Evolutionary conservation across 176 grass and related monocot genomes (phyloP).

Genomic region (Oryza glaberrima): DNA sequence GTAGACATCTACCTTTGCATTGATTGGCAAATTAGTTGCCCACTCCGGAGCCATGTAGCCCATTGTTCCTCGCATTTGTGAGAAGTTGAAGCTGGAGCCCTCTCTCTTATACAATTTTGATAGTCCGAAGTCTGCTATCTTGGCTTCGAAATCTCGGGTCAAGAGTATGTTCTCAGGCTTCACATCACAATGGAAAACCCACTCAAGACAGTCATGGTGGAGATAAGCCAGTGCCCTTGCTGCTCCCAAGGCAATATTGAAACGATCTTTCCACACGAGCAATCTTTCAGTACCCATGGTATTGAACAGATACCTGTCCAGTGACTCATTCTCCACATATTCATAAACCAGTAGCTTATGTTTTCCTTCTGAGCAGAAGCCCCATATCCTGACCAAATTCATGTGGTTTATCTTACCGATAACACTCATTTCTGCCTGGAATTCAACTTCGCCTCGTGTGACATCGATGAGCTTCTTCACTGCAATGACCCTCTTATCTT

Average conservation of each 20-base stretch:
- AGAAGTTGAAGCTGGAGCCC: conserved; percentile 1
- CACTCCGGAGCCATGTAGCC: conserved; percentile 55
- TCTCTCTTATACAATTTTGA: conserved; percentile 41
- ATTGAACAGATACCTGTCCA: conserved; percentile 68
- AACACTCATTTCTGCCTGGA: conserved; percentile 60
- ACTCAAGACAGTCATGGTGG: conserved; percentile 57
- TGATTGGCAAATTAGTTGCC: conserved; percentile 42
- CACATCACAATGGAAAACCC: conserved; percentile 57
- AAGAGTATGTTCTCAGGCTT: conserved; percentile 39
- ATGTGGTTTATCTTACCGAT: conserved; percentile 78
- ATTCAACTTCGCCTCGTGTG: conserved; percentile 58
- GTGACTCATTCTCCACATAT: conserved; percentile 59
- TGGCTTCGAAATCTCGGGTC: neutral
- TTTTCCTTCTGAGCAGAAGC: conserved; percentile 56
- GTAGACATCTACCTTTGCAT: conserved; percentile 51
- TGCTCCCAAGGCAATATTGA: conserved; percentile 44
- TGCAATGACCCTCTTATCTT: conserved; percentile 47
- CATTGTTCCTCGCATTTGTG: conserved; percentile 43
- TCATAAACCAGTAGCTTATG: conserved; percentile 63
- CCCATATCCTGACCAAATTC: conserved; percentile 62
- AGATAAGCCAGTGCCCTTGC: conserved; percentile 53
- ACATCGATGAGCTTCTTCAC: conserved; percentile 61
- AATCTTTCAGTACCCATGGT: neutral
- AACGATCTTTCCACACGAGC: conserved; percentile 46
- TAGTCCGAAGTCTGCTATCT: conserved; percentile 3